Evolutionary conservation across 257 asterid genomes (phyloP).

Genomic region (Cynanchum wilfordii): DNA sequence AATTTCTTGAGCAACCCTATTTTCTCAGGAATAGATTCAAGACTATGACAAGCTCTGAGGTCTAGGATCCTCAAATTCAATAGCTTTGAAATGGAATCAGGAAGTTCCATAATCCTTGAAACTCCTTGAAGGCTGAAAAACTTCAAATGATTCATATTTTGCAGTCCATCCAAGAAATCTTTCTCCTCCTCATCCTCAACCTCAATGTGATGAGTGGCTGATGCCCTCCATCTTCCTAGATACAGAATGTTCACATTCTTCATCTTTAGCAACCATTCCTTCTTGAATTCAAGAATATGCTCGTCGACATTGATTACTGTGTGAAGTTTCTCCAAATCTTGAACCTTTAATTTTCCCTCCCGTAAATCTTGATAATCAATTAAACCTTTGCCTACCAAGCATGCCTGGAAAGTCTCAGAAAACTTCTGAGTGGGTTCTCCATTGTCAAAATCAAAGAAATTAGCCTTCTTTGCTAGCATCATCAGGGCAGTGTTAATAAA

Average conservation of each 20-base stretch:
- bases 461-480: conserved; percentile 25
- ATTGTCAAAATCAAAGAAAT: conserved; percentile 25
- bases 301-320: conserved; percentile 40
- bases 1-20: conserved; percentile 25
- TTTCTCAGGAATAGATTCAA: conserved; percentile 34
- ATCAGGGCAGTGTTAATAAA: conserved; percentile 27
- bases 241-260: conserved; percentile 31
- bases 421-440: conserved; percentile 34
- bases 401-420: conserved; percentile 22
- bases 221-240: conserved; percentile 39
- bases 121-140: conserved; percentile 47
- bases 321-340: conserved; percentile 35
- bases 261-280: conserved; percentile 38
- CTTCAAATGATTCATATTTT: conserved; percentile 21
- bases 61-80: conserved; percentile 27
- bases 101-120: conserved; percentile 34
- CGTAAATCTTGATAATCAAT: conserved; percentile 24
- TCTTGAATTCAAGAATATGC: conserved; percentile 28
- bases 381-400: conserved; percentile 38
- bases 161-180: conserved; percentile 24
- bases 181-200: conserved; percentile 33
- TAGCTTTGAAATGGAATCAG: conserved; percentile 26
- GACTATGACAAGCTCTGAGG: conserved; percentile 41
- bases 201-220: conserved; percentile 34
- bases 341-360: neutral